Percentiles rank a stretch among this genome's conserved stretches.
Evolutionary conservation across 257 asterid species (phyloP).

Genomic region (Solanum ahanhuiri): DNA sequence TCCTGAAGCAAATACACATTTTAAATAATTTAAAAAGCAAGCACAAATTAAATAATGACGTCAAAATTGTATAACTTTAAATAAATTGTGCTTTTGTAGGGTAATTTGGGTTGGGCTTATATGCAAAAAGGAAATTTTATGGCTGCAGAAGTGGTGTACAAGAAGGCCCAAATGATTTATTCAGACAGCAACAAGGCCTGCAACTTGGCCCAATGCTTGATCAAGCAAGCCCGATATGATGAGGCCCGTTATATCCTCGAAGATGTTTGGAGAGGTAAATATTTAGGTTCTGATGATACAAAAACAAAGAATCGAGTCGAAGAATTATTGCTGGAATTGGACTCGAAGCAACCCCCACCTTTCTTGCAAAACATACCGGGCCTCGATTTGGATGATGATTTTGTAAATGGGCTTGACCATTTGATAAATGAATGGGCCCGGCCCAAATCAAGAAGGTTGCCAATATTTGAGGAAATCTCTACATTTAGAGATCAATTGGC

Average conservation of each 20-base stretch:
- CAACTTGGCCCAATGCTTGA: slow-evolving; percentile 65
- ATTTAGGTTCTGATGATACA: slow-evolving; percentile 50
- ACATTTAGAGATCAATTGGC: slow-evolving; percentile 71
- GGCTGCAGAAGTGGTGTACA: slow-evolving; percentile 79
- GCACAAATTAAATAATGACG: neutral
- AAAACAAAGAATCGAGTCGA: slow-evolving; percentile 42
- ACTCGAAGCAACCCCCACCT: slow-evolving; percentile 11
- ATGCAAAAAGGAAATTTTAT: slow-evolving; percentile 70
- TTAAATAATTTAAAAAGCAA: neutral
- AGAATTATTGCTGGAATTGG: slow-evolving; percentile 36
- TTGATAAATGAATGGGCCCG: slow-evolving; percentile 44
- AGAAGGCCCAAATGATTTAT: slow-evolving; percentile 84
- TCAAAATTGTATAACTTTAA: neutral
- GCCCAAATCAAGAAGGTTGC: slow-evolving; percentile 63
- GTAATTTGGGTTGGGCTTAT: slow-evolving; percentile 90
- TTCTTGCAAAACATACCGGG: slow-evolving; percentile 9
- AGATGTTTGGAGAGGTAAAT: slow-evolving; percentile 41
- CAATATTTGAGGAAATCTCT: slow-evolving; percentile 78
- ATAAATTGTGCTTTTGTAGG: slow-evolving; percentile 19
- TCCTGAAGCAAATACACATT: neutral
- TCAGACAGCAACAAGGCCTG: slow-evolving; percentile 78
- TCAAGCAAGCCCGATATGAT: slow-evolving; percentile 42
- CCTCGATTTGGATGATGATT: slow-evolving; percentile 41
- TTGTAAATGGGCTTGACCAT: slow-evolving; percentile 24
- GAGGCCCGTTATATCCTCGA: slow-evolving; percentile 55